These are phyloP conservation scores for Brassica balearica DNA, from an alignment of 441 rosid genomes.

Conservation along the genomic window DNA sequence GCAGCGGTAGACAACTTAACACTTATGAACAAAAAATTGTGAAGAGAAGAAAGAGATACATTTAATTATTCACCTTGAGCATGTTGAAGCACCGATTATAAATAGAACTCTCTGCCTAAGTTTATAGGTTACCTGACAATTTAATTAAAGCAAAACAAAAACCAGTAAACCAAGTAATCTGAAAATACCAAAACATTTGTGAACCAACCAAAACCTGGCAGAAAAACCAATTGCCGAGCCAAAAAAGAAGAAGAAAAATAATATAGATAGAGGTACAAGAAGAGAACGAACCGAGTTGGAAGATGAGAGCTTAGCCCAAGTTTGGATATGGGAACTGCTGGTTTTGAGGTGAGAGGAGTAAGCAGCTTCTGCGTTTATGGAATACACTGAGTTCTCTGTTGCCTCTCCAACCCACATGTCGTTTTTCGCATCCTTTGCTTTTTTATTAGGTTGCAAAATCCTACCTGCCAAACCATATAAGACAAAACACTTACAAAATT, in stretches of 20 bases:
- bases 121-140: slow-evolving; percentile 57
- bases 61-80: slow-evolving; percentile 8
- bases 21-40: neutral
- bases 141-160: neutral
- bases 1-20: neutral
- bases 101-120: slow-evolving; percentile 65
- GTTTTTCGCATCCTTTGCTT: slow-evolving; percentile 74
- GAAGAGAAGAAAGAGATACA: neutral
- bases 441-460: slow-evolving; percentile 73
- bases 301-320: slow-evolving; percentile 67
- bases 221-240: neutral
- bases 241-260: neutral
- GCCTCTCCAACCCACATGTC: slow-evolving; percentile 88
- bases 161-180: neutral
- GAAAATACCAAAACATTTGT: neutral
- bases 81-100: slow-evolving; percentile 50
- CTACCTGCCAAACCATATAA: slow-evolving; percentile 58
- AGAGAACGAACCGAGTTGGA: slow-evolving; percentile 66
- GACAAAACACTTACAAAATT: neutral
- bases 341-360: slow-evolving; percentile 70
- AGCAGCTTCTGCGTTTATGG: slow-evolving; percentile 55
- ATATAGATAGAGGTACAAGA: slow-evolving; percentile 8
- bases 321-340: slow-evolving; percentile 58
- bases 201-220: neutral
- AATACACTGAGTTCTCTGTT: slow-evolving; percentile 81